These are phyloP conservation scores for Mucor lusitanicus DNA, from an alignment of 371 early-diverging fungal genomes.

Conservation along the genomic window DNA sequence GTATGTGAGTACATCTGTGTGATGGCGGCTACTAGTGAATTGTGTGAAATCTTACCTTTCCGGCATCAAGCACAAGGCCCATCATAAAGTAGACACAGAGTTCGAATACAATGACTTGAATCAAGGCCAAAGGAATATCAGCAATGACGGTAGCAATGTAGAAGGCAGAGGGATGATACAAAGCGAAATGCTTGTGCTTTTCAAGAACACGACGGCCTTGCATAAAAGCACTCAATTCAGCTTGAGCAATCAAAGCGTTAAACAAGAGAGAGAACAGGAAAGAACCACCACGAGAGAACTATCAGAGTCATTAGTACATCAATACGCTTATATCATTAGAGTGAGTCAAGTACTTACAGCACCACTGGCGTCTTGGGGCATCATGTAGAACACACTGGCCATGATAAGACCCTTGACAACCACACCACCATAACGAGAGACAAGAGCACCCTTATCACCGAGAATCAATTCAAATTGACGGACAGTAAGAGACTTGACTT, in stretches of 20 bases:
- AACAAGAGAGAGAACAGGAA: conserved; percentile 63
- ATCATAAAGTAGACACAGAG: conserved; percentile 63
- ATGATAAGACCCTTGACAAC: conserved; percentile 69
- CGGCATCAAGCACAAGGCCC: conserved; percentile 55
- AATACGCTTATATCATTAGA: background rate
- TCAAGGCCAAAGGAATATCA: conserved; percentile 46
- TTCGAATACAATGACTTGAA: conserved; percentile 44
- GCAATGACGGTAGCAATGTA: conserved; percentile 61
- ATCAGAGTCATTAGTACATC: background rate
- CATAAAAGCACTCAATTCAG: conserved; percentile 60
- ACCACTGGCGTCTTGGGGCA: conserved; percentile 57
- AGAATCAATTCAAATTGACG: conserved; percentile 66
- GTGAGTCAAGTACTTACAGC: conserved; percentile 32
- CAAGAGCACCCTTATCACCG: conserved; percentile 53
- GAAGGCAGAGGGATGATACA: conserved; percentile 68
- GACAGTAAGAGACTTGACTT: conserved; percentile 60
- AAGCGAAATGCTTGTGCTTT: conserved; percentile 69
- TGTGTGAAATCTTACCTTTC: conserved; percentile 38
- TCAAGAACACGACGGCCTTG: conserved; percentile 66
- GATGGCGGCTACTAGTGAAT: background rate
- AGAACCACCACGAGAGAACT: conserved; percentile 76
- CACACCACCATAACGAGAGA: conserved; percentile 64
- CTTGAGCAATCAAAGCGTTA: conserved; percentile 61
- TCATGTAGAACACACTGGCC: conserved; percentile 67
- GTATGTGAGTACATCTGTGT: background rate